Evolutionary conservation across 2,329 filamentous ascomycete species (phyloP).

Genomic region (Aspergillus tubingensis): DNA sequence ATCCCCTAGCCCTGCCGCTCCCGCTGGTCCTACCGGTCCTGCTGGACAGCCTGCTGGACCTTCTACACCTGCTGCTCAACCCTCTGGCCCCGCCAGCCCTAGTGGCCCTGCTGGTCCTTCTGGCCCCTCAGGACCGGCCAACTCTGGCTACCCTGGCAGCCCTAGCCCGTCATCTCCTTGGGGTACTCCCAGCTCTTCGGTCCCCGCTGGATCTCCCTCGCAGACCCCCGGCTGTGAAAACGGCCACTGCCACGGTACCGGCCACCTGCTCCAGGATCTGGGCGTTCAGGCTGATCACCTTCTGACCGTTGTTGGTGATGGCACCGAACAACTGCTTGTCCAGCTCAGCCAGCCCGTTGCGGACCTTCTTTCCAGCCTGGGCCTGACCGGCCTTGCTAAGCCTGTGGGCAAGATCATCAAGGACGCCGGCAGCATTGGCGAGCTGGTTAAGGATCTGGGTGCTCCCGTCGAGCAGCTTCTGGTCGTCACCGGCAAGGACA

Average conservation of each 20-base stretch:
- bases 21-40: not conserved
- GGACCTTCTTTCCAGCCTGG: conserved; percentile 31
- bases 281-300: conserved; percentile 34
- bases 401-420: conserved; percentile 32
- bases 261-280: conserved; percentile 34
- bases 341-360: conserved; percentile 32
- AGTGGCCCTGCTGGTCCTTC: not conserved
- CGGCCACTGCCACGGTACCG: conserved; percentile 23
- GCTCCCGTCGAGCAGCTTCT: conserved; percentile 23
- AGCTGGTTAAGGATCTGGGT: conserved; percentile 28
- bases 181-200: not conserved
- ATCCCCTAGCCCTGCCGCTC: not conserved
- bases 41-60: not conserved
- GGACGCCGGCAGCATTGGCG: conserved; percentile 28
- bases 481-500: conserved; percentile 22
- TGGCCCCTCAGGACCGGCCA: not conserved
- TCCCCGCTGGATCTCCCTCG: not conserved
- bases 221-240: conserved; percentile 14
- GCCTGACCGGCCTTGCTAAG: conserved; percentile 27
- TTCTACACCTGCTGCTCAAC: not conserved
- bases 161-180: not conserved
- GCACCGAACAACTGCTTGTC: conserved; percentile 31
- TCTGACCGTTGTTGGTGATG: conserved; percentile 32
- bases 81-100: not conserved
- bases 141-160: not conserved